Base-by-base conservation (phyloP, 805 yeast species). In the Saccharomyces jurei region DNA sequence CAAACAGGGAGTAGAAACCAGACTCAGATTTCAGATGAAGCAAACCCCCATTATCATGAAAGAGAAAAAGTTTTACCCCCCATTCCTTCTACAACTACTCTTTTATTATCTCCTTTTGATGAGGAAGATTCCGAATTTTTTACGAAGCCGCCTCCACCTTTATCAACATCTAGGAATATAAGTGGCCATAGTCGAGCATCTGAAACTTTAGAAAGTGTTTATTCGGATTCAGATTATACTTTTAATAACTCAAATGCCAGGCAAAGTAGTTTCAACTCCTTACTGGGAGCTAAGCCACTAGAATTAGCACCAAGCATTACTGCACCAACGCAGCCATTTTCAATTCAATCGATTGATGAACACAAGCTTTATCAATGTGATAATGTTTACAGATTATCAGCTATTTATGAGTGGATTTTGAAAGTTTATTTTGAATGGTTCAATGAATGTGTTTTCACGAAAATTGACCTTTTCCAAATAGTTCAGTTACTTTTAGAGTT, bases 301-400 rank as follows among this genome's bases (percentile, higher is more conserved):
- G 66, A 67, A 11, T 53, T 63, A 21, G 68, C 63, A 26, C 71
- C 72, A 1, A 70, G 71, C 53, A 64, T 69, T 21, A 69, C 71
- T 2, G 64, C 81, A 21, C 87, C 88, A 0, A 74, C 77, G 48
- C 71, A 82, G 8, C 86, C 86, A 2, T 83, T 83, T 57, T 68
- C 80, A 3, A 76, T 85, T 0, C 74, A 78, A 11, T 68, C 77
- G 0, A 64, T 83, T 41, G 74, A 73, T 14, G 74, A 75, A 22
- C 68, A 71, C n/a, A 84, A 82, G 57, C 74, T 81, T 52, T 64
- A 77, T 10, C 73, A 70, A 26, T 82, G 86, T 59, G 63, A 64
- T 2, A 68, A 69, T 36, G 76, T 82, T 2, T 76, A 78, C 70
- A 71, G 78, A 0, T 58, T 84, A 13, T 75, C 78, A 0, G 74